phyloP scores from a whole-genome alignment of 2,329 filamentous ascomycete genomes.

The Exophiala oligosperma region DNA sequence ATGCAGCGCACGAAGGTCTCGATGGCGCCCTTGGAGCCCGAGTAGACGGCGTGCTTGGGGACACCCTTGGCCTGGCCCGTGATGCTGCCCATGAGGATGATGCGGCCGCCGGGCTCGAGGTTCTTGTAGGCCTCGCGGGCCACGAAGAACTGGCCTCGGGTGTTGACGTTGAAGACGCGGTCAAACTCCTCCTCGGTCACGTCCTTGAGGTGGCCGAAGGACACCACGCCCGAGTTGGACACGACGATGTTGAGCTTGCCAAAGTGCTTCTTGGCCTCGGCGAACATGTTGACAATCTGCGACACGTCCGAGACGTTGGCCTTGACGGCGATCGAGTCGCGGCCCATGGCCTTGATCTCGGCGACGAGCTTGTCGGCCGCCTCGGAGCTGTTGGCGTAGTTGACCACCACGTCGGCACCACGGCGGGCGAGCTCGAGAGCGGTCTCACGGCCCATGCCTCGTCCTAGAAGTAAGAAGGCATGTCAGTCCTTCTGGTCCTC shows the following conservation, averaged over 20 bases:
- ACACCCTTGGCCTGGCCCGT: slow-evolving; percentile 67
- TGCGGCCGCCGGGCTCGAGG: slow-evolving; percentile 67
- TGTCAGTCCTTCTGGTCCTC: neutral
- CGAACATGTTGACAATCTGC: slow-evolving; percentile 64
- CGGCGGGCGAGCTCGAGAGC: slow-evolving; percentile 42
- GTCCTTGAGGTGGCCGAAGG: slow-evolving; percentile 67
- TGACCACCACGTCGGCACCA: slow-evolving; percentile 42
- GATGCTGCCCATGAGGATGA: slow-evolving; percentile 72
- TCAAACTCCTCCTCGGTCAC: slow-evolving; percentile 71
- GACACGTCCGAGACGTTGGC: slow-evolving; percentile 67
- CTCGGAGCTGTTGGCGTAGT: slow-evolving; percentile 59
- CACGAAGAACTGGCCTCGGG: slow-evolving; percentile 73
- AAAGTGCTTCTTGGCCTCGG: slow-evolving; percentile 62
- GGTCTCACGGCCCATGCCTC: slow-evolving; percentile 44
- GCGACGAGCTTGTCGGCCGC: slow-evolving; percentile 66
- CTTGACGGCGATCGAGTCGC: slow-evolving; percentile 64
- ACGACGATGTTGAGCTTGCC: slow-evolving; percentile 68
- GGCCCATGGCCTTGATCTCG: slow-evolving; percentile 64
- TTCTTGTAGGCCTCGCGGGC: slow-evolving; percentile 73
- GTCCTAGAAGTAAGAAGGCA: slow-evolving; percentile 28
- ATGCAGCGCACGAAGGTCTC: slow-evolving; percentile 76
- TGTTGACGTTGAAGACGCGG: slow-evolving; percentile 68
- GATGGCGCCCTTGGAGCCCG: slow-evolving; percentile 72
- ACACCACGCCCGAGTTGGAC: slow-evolving; percentile 59
- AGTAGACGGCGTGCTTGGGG: slow-evolving; percentile 71